Conservation (phyloP, 345 rosid genomes). For the Camelina laxa region DNA sequence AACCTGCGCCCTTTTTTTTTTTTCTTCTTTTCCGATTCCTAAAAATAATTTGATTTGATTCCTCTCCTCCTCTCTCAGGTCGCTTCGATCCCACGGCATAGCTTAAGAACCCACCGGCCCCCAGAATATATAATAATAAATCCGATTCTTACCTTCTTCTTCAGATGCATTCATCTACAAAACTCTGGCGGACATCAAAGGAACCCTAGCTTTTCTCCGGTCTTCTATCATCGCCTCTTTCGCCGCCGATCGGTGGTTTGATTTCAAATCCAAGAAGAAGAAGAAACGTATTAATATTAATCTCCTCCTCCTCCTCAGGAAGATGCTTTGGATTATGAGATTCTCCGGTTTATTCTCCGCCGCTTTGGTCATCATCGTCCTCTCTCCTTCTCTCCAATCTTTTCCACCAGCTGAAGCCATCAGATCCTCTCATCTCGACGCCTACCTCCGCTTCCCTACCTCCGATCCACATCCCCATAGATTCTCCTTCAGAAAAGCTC, state of each 20-base stretch:
- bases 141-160: neutral
- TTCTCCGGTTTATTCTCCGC: conserved; percentile 79
- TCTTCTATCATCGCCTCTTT: conserved; percentile 40
- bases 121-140: neutral
- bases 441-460: conserved; percentile 50
- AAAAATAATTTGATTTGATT: conserved; percentile 7
- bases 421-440: conserved; percentile 69
- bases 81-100: conserved; percentile 44
- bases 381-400: conserved; percentile 84
- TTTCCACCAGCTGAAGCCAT: conserved; percentile 96
- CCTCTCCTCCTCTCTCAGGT: conserved; percentile 43
- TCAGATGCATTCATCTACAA: conserved; percentile 26
- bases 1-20: conserved; percentile 46
- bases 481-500: conserved; percentile 68
- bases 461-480: conserved; percentile 39
- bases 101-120: neutral
- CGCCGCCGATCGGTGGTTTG: conserved; percentile 52
- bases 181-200: conserved; percentile 64
- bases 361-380: conserved; percentile 68
- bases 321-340: conserved; percentile 75
- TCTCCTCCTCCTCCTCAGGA: no score
- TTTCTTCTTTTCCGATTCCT: conserved; percentile 24
- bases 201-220: conserved; percentile 52
- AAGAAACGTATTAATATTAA: conserved; percentile 31
- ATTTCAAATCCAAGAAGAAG: conserved; percentile 51